Evolutionary conservation across 2,329 filamentous ascomycete species (phyloP), one percentile per base, ranked within the genome.

Genomic region (Fusarium sp.): DNA sequence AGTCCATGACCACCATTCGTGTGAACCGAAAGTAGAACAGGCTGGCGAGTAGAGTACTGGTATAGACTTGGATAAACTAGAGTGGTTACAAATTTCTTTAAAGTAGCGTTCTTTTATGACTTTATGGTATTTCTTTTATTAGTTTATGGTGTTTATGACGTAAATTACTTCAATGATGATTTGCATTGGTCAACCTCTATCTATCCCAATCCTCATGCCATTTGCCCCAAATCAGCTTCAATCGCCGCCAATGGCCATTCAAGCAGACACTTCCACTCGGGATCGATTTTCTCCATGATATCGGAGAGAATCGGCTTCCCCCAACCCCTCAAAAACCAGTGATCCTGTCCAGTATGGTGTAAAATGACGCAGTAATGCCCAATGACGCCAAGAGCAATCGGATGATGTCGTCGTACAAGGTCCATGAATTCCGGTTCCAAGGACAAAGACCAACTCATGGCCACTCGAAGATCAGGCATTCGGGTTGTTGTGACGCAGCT

Each of bases 301-400:
- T 76, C 63, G 17, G 38, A 35, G 8, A 76, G 11, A 6, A 76
- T 32, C 0, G 50, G 59, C 9, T 30, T 63, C 0, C 74, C 74
- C 74, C 74, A 76, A 14, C 64, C 72, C 2, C 56, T 35, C 65
- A 74, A 63, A 12, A 64, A 76, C 74, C 74, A 76, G 20, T 62
- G 58, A 0, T 57, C 35, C 3, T n/a, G 56, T 4, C 71, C 74
- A 1, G 63, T 45, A 8, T 65, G 45, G 9, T 76, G 57, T 25
- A 76, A 25, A 10, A 74, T 30, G 2, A 76, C 69, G 14, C 66
- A 73, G 20, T 76, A 76, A 17, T 76, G 67, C 1, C 71, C 67
- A 12, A 76, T 43, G 20, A 76, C 12, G 4, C 62, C 22, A 7
- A 76, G 61, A 3, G 74, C 67, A 20, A 69, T 6, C 11, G 73